These are phyloP conservation scores for Shiraia sp. DNA, from an alignment of 2,329 filamentous ascomycete species.

Conservation along the genomic window DNA sequence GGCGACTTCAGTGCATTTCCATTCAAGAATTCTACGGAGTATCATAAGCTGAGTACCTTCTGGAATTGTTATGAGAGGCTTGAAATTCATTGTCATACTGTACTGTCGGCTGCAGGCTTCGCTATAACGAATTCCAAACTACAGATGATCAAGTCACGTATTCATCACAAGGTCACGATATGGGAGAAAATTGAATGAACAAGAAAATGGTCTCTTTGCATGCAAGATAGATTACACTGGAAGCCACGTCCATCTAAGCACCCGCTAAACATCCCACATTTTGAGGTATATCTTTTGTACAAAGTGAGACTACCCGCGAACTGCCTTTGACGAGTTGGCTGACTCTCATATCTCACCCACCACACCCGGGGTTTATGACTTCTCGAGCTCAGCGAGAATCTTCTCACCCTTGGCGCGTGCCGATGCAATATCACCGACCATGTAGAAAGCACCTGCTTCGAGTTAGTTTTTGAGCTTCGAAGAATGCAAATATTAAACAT, in stretches of 20 bases:
- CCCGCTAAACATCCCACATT: conserved; percentile 39
- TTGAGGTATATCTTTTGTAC: conserved; percentile 45
- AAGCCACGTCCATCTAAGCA: conserved; percentile 42
- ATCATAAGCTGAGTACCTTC: too few species aligned
- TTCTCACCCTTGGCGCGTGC: conserved; percentile 98
- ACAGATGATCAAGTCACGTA: too few species aligned
- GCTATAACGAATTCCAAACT: too few species aligned
- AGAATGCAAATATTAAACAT: conserved; percentile 45
- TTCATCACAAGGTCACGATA: background rate
- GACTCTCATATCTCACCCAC: conserved; percentile 40
- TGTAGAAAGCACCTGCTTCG: conserved; percentile 75
- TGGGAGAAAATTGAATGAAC: conserved; percentile 15
- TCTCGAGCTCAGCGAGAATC: conserved; percentile 94
- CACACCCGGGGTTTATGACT: conserved; percentile 41
- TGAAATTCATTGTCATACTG: too few species aligned
- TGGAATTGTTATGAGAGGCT: too few species aligned
- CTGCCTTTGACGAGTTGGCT: conserved; percentile 37
- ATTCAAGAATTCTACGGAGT: too few species aligned
- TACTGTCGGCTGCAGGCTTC: too few species aligned
- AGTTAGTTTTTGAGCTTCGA: conserved; percentile 16
- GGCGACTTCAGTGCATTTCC: too few species aligned
- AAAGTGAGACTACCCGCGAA: conserved; percentile 40
- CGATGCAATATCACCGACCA: conserved; percentile 95
- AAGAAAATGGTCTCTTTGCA: conserved; percentile 43
- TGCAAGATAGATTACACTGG: conserved; percentile 46